Percentiles rank a stretch among this genome's conserved stretches.
Conservation (phyloP, 352 stramenopile species). For the Pythium myriotylum region DNA sequence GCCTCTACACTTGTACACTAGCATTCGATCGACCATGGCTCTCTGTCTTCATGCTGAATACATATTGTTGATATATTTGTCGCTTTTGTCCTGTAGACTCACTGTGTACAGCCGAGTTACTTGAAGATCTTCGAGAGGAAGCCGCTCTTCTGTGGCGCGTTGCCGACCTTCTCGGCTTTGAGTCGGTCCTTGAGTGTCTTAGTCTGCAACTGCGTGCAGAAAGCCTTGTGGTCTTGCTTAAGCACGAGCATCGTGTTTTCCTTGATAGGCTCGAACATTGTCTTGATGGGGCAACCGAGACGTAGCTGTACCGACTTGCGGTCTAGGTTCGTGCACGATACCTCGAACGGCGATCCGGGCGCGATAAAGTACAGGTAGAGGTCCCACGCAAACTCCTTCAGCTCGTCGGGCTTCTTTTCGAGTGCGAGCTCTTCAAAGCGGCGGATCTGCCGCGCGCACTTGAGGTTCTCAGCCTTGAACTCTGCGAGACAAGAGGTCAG, state of each 20-base stretch:
- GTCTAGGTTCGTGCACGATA: slow-evolving; percentile 83
- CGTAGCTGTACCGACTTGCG: slow-evolving; percentile 81
- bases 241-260: slow-evolving; percentile 86
- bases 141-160: slow-evolving; percentile 39
- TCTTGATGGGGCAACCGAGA: slow-evolving; percentile 76
- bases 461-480: slow-evolving; percentile 87
- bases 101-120: slow-evolving; percentile 5
- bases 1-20: neutral
- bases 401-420: slow-evolving; percentile 66
- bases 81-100: neutral
- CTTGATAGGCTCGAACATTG: slow-evolving; percentile 86
- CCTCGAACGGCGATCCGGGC: slow-evolving; percentile 69
- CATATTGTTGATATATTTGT: neutral
- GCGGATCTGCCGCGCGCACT: slow-evolving; percentile 79
- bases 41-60: too few relatives aligned
- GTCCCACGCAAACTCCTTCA: slow-evolving; percentile 82
- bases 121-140: slow-evolving; percentile 76
- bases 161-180: slow-evolving; percentile 57
- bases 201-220: slow-evolving; percentile 63
- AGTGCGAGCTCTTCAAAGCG: slow-evolving; percentile 77
- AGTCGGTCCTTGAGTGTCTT: slow-evolving; percentile 80
- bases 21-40: too few relatives aligned
- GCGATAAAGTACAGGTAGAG: slow-evolving; percentile 87
- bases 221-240: slow-evolving; percentile 84
- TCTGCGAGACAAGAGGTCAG: slow-evolving; percentile 33